Percentiles rank a stretch among this genome's conserved stretches.
phyloP scores from a whole-genome alignment of 768 basidiomycete species.

The Panellus pusillus region DNA sequence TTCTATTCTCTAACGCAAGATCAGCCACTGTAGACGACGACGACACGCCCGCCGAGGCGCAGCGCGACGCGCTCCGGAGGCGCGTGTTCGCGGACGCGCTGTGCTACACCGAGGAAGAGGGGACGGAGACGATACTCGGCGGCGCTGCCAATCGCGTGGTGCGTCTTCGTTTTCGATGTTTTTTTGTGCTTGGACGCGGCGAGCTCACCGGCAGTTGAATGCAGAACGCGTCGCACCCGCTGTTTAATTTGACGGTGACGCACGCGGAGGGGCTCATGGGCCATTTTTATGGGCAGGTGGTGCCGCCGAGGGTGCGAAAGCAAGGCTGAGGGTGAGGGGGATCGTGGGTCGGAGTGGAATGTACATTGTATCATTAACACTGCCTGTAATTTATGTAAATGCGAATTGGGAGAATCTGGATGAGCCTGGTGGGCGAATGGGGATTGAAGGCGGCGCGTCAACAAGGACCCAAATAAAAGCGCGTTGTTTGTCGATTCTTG shows the following conservation, averaged over 20 bases:
- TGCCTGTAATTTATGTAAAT: too few relatives aligned
- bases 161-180: too few relatives aligned
- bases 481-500: background rate
- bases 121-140: slow-evolving; percentile 56
- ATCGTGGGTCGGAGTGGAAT: too few relatives aligned
- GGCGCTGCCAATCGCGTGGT: slow-evolving; percentile 62
- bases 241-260: slow-evolving; percentile 74
- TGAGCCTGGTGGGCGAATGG: too few relatives aligned
- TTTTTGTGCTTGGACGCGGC: too few relatives aligned
- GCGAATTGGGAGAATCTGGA: too few relatives aligned
- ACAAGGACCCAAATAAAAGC: slow-evolving; percentile 1
- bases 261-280: slow-evolving; percentile 67
- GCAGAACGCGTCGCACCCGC: slow-evolving; percentile 82
- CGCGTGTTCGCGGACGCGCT: slow-evolving; percentile 53
- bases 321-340: too few relatives aligned
- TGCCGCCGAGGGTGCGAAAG: slow-evolving; percentile 45
- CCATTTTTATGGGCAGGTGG: slow-evolving; percentile 67
- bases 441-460: background rate
- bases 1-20: background rate
- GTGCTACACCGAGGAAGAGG: slow-evolving; percentile 69
- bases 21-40: slow-evolving; percentile 28
- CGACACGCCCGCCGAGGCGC: slow-evolving; percentile 34
- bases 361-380: too few relatives aligned
- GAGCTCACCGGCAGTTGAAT: slow-evolving; percentile 1
- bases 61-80: slow-evolving; percentile 23